phyloP scores from a whole-genome alignment of 1,284 basidiomycete genomes.

The Cutaneotrichosporon cyanovorans region DNA sequence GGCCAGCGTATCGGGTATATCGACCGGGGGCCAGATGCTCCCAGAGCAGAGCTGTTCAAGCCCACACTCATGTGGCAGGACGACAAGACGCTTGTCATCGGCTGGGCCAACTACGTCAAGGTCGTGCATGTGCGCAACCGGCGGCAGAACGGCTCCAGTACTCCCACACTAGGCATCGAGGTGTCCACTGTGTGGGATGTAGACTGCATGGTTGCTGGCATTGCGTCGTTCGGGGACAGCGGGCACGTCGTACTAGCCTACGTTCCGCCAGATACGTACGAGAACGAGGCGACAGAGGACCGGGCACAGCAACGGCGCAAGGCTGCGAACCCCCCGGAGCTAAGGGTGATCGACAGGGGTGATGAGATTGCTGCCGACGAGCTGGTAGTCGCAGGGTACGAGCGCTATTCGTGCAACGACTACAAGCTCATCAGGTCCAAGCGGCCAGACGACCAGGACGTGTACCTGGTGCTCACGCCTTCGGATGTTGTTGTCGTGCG shows the following conservation, averaged over 20 bases:
- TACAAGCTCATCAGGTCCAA: constrained; percentile 58
- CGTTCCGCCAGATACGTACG: constrained; percentile 45
- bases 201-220: constrained; percentile 91
- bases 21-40: constrained; percentile 69
- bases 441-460: constrained; percentile 36
- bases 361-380: constrained; percentile 86
- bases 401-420: constrained; percentile 86
- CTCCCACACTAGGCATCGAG: constrained; percentile 54
- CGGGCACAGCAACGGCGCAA: constrained; percentile 66
- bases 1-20: constrained; percentile 80
- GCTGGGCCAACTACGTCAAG: constrained; percentile 92
- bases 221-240: constrained; percentile 61
- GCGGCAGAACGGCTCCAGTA: constrained; percentile 36
- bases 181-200: constrained; percentile 86
- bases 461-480: constrained; percentile 74
- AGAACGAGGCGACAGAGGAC: constrained; percentile 63
- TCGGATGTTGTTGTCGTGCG: constrained; percentile 76
- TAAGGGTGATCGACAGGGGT: constrained; percentile 84
- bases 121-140: constrained; percentile 65
- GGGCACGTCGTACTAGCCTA: constrained; percentile 82
- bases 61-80: constrained; percentile 89
- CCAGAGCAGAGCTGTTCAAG: constrained; percentile 87
- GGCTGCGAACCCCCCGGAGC: constrained; percentile 78
- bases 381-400: constrained; percentile 67
- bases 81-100: constrained; percentile 78